Base-by-base conservation (phyloP, 257 asterid species). In the Phtheirospermum japonicum region DNA sequence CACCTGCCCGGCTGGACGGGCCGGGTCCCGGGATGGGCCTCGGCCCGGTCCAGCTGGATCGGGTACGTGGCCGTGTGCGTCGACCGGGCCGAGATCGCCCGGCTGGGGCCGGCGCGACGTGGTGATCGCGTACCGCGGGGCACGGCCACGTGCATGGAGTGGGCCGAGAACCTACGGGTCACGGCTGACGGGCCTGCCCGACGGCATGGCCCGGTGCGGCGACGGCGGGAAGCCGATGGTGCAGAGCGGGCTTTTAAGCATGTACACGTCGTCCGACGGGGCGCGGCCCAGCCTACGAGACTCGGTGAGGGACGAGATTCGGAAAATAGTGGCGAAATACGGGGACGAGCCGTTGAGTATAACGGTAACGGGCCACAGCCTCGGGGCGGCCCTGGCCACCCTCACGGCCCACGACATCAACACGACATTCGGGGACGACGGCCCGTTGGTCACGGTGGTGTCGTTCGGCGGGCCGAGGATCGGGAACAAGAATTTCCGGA, bases 381-480 rank as follows among this genome's bases (percentile, higher is more conserved):
- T 92, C 0, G 99, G 97, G 10, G 97, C 96, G 2, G 99, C 99
- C 1, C 34, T 92, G 49, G 97, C 97, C 9, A 83, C 91, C 2
- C 80, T 92, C 3, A 82, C 95, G 2, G 99, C 97, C 0, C 85
- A 86, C 60, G 99, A 92, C 70, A 80, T 92, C 34, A 76, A 80
- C 6, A 69, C 82, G 14, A 69, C 76, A 0, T 83, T 85, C 73
- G 61, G 53, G 7, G 65, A 77, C 2, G 65, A 76, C 3, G 83
- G 86, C 26, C 99, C 99, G 1, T 2, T 89, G 30, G 97, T 92
- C 33, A 87, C 99, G 2, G 95, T 89, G 0, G 83, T 89, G 18
- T 89, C 99, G 3, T 92, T 92, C 63, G 99, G 97, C 0, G 96
- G 96, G 9, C 99, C 97, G 1, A 66, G 99, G 32, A 83, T 89